Conservation (phyloP, 2,329 filamentous ascomycete species). For the Trichoderma koningiopsis region DNA sequence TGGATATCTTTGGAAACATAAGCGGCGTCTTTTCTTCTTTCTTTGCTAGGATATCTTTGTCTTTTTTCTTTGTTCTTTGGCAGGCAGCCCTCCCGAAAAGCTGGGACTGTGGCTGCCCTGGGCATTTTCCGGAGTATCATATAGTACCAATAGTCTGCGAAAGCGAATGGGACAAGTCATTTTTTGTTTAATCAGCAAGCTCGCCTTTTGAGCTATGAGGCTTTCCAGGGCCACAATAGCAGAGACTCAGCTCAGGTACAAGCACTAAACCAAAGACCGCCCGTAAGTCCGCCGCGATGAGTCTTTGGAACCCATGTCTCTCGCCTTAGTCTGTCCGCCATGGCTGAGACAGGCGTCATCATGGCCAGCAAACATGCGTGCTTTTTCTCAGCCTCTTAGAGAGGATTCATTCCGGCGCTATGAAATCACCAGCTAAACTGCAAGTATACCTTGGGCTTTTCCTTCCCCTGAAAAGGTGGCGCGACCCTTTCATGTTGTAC, state of each 20-base stretch:
- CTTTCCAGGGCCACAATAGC: neutral
- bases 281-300: neutral
- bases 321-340: neutral
- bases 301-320: neutral
- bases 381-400: neutral
- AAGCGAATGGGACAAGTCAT: neutral
- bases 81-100: constrained; percentile 6
- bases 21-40: constrained; percentile 9
- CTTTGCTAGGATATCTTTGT: neutral
- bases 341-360: constrained; percentile 13
- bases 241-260: neutral
- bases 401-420: neutral
- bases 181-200: neutral
- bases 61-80: neutral
- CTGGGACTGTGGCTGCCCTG: constrained; percentile 17
- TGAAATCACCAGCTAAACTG: neutral
- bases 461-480: neutral
- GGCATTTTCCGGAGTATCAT: constrained; percentile 17
- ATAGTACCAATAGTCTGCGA: constrained; percentile 1
- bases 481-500: neutral
- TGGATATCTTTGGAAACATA: constrained; percentile 19
- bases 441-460: neutral
- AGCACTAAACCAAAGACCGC: neutral
- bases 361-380: neutral
- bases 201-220: neutral